These are phyloP conservation scores for Termitomyces sp. DNA, from an alignment of 1,284 basidiomycete genomes.

Conservation along the genomic window DNA sequence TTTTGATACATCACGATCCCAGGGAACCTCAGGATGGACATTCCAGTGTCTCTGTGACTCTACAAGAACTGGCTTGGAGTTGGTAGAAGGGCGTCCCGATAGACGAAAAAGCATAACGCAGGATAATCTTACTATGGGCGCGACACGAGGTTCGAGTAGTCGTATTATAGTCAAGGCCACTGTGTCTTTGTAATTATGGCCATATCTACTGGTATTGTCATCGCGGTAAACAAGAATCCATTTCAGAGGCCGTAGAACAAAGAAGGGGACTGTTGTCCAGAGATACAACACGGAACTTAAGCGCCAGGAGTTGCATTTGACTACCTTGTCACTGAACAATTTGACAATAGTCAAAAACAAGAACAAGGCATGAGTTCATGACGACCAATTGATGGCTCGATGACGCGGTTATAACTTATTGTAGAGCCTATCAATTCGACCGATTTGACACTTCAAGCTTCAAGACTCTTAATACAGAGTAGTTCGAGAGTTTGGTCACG, in stretches of 20 bases:
- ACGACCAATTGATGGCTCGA: not conserved
- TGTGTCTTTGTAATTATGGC: not conserved
- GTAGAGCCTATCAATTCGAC: not conserved
- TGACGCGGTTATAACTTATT: not conserved
- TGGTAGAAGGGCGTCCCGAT: no score
- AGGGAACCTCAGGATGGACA: not conserved
- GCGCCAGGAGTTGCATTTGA: not conserved
- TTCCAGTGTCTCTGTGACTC: not conserved
- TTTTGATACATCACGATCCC: not conserved
- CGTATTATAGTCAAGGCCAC: not conserved
- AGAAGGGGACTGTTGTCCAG: not conserved
- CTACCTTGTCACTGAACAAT: not conserved
- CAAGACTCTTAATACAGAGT: not conserved
- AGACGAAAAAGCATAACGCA: not conserved
- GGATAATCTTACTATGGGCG: not conserved
- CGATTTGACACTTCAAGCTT: not conserved
- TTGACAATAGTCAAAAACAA: conserved; percentile 3
- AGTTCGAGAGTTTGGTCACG: no score
- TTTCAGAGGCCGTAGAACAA: not conserved
- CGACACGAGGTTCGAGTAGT: not conserved
- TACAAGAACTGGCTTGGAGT: not conserved
- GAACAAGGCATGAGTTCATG: not conserved
- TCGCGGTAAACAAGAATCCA: not conserved
- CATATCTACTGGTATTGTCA: not conserved
- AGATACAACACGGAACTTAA: not conserved